These are phyloP conservation scores for Amaranthus tricolor DNA, from an alignment of 179 eudicot genomes.

Conservation along the genomic window DNA sequence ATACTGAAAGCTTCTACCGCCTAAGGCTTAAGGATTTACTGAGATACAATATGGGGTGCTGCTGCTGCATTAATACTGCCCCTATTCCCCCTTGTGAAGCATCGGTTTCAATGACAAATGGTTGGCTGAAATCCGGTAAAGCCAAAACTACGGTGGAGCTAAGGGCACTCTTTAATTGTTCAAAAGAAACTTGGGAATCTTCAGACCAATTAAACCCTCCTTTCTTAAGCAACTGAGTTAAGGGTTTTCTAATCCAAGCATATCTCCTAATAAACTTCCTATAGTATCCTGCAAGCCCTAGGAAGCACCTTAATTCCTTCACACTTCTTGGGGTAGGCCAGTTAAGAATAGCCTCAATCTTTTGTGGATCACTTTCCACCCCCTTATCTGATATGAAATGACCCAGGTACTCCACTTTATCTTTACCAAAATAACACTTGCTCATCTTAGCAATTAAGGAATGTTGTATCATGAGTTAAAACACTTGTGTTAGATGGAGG, in stretches of 20 bases:
- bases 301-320: no score
- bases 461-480: no score
- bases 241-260: no score
- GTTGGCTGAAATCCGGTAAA: not conserved
- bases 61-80: not conserved
- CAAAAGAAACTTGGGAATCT: not conserved
- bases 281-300: no score
- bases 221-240: not conserved
- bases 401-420: no score
- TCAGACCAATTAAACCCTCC: not conserved
- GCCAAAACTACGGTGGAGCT: not conserved
- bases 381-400: no score
- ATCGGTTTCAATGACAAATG: not conserved
- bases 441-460: no score
- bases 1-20: not conserved
- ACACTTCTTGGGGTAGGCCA: no score
- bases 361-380: no score
- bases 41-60: not conserved
- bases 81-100: constrained; percentile 12
- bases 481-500: no score
- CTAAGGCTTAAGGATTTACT: not conserved
- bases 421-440: no score
- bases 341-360: no score
- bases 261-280: not conserved
- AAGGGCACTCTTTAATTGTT: not conserved